Percentiles rank a stretch among this genome's conserved stretches.
phyloP scores from a whole-genome alignment of 805 yeast genomes.

The Zygosaccharomyces pseudorouxii region DNA sequence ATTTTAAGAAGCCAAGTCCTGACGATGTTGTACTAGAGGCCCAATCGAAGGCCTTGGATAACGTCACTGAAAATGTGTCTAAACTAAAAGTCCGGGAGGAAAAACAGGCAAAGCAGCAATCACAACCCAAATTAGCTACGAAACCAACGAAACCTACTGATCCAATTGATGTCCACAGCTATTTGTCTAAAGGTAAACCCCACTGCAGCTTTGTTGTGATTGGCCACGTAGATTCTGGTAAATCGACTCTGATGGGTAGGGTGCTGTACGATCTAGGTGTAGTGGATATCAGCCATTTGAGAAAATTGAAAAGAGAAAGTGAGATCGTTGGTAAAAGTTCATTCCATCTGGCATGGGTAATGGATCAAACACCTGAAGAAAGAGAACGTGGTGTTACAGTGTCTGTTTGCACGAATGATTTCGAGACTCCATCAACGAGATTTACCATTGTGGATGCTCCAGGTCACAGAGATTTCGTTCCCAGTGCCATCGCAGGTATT shows the following conservation, averaged over 20 bases:
- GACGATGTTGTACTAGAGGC: slow-evolving; percentile 67
- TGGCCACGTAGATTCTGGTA: slow-evolving; percentile 99
- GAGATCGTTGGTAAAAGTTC: slow-evolving; percentile 98
- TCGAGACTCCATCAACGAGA: slow-evolving; percentile 90
- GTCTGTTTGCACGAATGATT: slow-evolving; percentile 94
- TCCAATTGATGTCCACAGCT: slow-evolving; percentile 62
- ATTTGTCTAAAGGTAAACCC: slow-evolving; percentile 85
- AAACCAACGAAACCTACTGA: slow-evolving; percentile 32
- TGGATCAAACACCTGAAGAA: slow-evolving; percentile 98
- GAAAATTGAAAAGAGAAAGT: slow-evolving; percentile 94
- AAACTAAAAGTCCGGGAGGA: slow-evolving; percentile 29
- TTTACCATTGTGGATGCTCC: slow-evolving; percentile 98
- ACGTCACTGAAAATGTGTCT: slow-evolving; percentile 23
- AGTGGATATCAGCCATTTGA: slow-evolving; percentile 94
- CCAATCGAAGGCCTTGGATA: slow-evolving; percentile 45
- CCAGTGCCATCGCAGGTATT: slow-evolving; percentile 98
- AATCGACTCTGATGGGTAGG: slow-evolving; percentile 98
- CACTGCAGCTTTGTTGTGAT: slow-evolving; percentile 93
- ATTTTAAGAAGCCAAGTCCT: slow-evolving; percentile 71
- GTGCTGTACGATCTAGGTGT: slow-evolving; percentile 87
- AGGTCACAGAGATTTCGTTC: slow-evolving; percentile 97
- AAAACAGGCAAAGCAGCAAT: slow-evolving; percentile 36
- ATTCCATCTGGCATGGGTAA: slow-evolving; percentile 98
- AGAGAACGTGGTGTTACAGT: slow-evolving; percentile 98
- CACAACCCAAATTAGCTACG: slow-evolving; percentile 25